Evolutionary conservation across 129 eudicot species (phyloP), one percentile per base, ranked within the genome.

Genomic region (Arctium minus): DNA sequence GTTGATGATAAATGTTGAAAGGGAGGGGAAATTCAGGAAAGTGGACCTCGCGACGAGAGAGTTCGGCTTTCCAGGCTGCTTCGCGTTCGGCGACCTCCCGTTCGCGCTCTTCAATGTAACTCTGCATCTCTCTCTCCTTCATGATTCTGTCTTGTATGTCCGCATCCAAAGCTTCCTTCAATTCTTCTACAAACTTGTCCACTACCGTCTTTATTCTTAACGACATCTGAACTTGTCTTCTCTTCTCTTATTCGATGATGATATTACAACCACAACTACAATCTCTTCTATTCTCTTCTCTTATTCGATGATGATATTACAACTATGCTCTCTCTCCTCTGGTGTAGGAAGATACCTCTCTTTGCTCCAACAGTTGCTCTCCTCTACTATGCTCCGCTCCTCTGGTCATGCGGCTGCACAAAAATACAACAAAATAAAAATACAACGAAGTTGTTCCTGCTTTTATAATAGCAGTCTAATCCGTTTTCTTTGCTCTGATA

Each of bases 121-220:
- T 93, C 87, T 96, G 97, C 99, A 96, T 96, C 95, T 96, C 99
- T 80, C 99, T 85, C 71, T 96, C 99, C 90, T 96, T 96, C 99
- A 96, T 96, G 0, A 96, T 90, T 73, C 99, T 79, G 83, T 96
- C 98, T 75, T 93, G 97, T 39, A 96, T 89, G 84, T 96, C 99
- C 1, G 98, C 99, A 35, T 96, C 97, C 35, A 96, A 84, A 5
- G 99, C 97, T 81, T 96, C 98, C 86, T 96, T 96, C 74, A 94
- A 86, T 89, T 94, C 97, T 77, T 92, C 88, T 36, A 94, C 94
- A 35, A 90, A 90, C 76, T 79, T 91, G 73, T 91, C 95, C 46
- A 91, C 95, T 76, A 91, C 92, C 30, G 88, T 42, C 78, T 91
- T 91, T 78, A 91, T 91, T 74, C 95, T 83, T 72, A 91, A 37